These are phyloP conservation scores for Globisporangium iwayamae DNA, from an alignment of 352 stramenopile species.

Conservation along the genomic window DNA sequence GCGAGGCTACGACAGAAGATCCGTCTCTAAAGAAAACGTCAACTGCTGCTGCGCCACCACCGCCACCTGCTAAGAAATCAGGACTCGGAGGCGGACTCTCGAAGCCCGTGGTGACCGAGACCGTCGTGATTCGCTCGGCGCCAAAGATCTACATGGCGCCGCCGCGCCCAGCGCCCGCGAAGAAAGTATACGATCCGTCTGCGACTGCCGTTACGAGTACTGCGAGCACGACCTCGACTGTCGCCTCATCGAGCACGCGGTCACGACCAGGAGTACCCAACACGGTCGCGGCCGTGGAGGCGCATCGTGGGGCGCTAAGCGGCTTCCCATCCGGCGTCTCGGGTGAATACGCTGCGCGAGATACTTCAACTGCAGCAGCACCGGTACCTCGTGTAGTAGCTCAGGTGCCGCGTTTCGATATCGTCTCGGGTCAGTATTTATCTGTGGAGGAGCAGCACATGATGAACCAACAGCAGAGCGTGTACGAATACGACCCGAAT, in stretches of 20 bases:
- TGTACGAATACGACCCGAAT: slow-evolving; percentile 80
- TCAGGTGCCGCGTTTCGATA: slow-evolving; percentile 51
- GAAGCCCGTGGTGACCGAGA: slow-evolving; percentile 15
- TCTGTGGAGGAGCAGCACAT: slow-evolving; percentile 70
- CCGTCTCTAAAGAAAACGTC: slow-evolving; percentile 30
- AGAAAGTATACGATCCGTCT: slow-evolving; percentile 14
- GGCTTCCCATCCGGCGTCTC: slow-evolving; percentile 56
- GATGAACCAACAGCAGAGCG: slow-evolving; percentile 81
- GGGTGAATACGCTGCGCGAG: slow-evolving; percentile 37
- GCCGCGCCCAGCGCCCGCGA: slow-evolving; percentile 49
- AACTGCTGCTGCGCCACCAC: neutral
- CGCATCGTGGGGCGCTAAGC: slow-evolving; percentile 59
- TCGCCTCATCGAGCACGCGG: neutral
- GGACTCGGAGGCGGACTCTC: slow-evolving; percentile 10
- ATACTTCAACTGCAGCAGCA: neutral
- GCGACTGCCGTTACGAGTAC: neutral
- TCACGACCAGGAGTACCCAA: slow-evolving; percentile 30
- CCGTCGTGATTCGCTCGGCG: slow-evolving; percentile 35
- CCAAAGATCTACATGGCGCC: slow-evolving; percentile 71
- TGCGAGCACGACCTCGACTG: neutral
- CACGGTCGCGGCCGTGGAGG: slow-evolving; percentile 43
- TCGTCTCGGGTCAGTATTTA: slow-evolving; percentile 61
- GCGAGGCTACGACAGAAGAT: slow-evolving; percentile 8
- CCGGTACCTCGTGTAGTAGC: slow-evolving; percentile 16
- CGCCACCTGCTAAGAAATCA: slow-evolving; percentile 10